phyloP scores from a whole-genome alignment of 2,329 filamentous ascomycete genomes.

The Sporothrix luriei region DNA sequence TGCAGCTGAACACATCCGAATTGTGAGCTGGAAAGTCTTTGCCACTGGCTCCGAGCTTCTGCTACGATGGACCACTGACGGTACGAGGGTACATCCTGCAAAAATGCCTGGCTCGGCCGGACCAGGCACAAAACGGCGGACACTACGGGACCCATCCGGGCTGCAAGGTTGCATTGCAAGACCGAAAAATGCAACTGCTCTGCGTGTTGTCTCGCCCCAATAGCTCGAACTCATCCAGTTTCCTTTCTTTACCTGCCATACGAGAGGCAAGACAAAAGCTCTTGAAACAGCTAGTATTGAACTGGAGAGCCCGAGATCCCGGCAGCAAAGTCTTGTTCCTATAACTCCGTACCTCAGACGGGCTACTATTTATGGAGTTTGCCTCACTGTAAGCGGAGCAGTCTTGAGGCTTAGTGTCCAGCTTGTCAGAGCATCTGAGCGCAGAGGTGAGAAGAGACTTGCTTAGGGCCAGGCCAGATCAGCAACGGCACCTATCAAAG shows the following conservation, averaged over 20 bases:
- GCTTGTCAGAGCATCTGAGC: constrained; percentile 2
- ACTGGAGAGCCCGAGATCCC: constrained; percentile 19
- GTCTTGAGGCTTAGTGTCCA: background rate
- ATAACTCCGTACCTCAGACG: too few species aligned
- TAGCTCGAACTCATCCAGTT: background rate
- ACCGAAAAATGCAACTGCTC: background rate
- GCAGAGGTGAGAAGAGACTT: background rate
- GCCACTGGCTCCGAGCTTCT: background rate
- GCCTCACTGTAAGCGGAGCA: background rate
- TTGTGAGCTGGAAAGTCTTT: too few species aligned
- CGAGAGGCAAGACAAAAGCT: background rate
- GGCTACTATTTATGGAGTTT: background rate
- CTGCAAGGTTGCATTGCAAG: constrained; percentile 21
- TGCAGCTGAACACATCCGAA: constrained; percentile 21
- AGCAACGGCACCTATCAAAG: constrained; percentile 18
- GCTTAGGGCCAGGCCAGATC: constrained; percentile 7
- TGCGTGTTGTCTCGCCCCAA: background rate
- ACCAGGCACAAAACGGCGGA: constrained; percentile 13
- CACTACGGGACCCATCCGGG: constrained; percentile 23
- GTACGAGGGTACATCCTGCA: background rate
- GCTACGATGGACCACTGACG: background rate
- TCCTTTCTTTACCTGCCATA: background rate
- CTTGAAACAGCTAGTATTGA: background rate
- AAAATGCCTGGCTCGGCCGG: constrained; percentile 14
- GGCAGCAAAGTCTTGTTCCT: constrained; percentile 3